Base-by-base conservation (phyloP, 108 stramenopile species). In the Nitzschia sp. region DNA sequence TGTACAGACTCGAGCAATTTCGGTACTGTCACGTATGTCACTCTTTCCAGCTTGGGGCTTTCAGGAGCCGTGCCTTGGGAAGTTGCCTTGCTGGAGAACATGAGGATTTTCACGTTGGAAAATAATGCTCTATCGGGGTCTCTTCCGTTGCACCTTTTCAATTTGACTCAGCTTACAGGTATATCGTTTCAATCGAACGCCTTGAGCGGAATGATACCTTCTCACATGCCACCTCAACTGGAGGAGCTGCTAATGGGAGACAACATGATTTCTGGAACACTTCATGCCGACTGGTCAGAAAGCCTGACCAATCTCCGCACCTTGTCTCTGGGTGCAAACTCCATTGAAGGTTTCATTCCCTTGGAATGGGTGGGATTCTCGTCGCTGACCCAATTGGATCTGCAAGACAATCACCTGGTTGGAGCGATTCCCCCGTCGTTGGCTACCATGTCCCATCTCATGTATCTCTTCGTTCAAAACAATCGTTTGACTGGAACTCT, bases 121-220 rank as follows among this genome's bases (percentile, higher is more conserved):
- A 34, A 5, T 1, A 34, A 34, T 34, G 48, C 17, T 50, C 21
- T 73, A 65, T 63, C 51, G 64, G 81, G 81, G 14, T 51, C 72
- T 0, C 64, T 83, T 19, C 79, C 82, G 26, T 14, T 41, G 10
- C 57, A 76, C 41, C 63, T 84, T 22, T 80, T 80, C 0, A 46
- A 57, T 21, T 41, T 80, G 17, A 51, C 53, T 0, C 75, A 71
- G 40, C 58, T 84, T 39, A 60, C 67, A 29, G 52, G 6, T 15
- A 50, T 50, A 5, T 19, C 17, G 15, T 19, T 50, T 19, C 17
- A 50, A 5, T 50, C 15, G 3, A 50, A 50, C 19, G 1, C 17
- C 48, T 50, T 50, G 48, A 17, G 19, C 6, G 48, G 48, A 17
- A 15, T 3, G 3, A 50, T 50, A 17, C 48, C 48, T 19, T 15